Evolutionary conservation across 345 rosid species (phyloP).

Genomic region (Boechera divaricarpa): DNA sequence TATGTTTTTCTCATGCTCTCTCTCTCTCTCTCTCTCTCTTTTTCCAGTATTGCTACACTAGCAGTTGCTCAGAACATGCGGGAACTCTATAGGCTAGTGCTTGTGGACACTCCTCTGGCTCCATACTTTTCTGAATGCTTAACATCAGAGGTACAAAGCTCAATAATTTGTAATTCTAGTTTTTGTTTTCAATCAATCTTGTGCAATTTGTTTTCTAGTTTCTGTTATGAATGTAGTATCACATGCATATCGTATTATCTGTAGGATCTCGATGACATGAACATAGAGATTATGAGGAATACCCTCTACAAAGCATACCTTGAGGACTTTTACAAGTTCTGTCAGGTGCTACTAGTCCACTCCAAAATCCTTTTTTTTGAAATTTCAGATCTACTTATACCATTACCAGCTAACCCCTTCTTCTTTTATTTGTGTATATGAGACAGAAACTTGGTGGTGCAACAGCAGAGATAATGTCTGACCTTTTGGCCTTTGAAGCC

Average conservation of each 20-base stretch:
- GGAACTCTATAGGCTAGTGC: conserved; percentile 96
- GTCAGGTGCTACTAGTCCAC: conserved; percentile 66
- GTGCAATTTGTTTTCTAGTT: background rate
- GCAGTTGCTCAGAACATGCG: conserved; percentile 99
- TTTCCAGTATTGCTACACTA: conserved; percentile 86
- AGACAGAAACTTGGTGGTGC: conserved; percentile 97
- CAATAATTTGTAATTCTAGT: background rate
- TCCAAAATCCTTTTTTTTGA: background rate
- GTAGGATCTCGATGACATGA: conserved; percentile 98
- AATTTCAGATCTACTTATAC: background rate
- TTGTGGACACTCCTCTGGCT: conserved; percentile 99
- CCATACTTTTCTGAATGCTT: conserved; percentile 98
- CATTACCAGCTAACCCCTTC: background rate
- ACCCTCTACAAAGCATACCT: conserved; percentile 97
- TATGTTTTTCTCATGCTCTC: conserved; percentile 2
- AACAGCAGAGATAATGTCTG: conserved; percentile 97
- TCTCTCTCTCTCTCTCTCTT: background rate
- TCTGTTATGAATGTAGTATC: background rate
- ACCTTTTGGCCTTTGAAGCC: conserved; percentile 96
- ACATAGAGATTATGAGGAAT: conserved; percentile 95
- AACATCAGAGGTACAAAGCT: conserved; percentile 80
- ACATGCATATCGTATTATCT: background rate
- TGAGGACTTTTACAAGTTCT: conserved; percentile 94
- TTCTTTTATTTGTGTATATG: background rate
- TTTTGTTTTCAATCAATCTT: background rate